These are phyloP conservation scores for Populus davidiana DNA, from an alignment of 345 rosid genomes.

Conservation along the genomic window DNA sequence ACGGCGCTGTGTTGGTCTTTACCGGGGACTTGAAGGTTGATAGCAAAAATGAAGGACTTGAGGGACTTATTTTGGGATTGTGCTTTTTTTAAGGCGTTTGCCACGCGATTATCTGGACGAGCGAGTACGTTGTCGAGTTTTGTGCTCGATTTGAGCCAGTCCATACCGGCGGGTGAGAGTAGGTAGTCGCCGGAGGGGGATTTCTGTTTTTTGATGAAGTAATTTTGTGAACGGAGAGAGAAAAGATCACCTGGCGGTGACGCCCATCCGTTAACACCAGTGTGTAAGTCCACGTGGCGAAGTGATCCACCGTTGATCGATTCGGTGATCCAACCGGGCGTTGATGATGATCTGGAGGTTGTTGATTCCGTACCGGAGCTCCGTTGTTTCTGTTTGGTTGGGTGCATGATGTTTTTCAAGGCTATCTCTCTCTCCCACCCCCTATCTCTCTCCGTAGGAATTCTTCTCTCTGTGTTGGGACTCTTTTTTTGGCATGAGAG, in stretches of 20 bases:
- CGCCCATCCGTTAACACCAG: conserved; percentile 85
- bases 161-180: conserved; percentile 82
- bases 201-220: conserved; percentile 55
- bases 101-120: conserved; percentile 77
- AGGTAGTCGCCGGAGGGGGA: conserved; percentile 68
- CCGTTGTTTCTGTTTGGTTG: conserved; percentile 45
- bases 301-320: conserved; percentile 72
- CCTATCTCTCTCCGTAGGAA: neutral
- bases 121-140: conserved; percentile 72
- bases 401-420: conserved; percentile 37
- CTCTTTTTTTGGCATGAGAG: neutral
- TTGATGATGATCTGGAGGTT: conserved; percentile 18
- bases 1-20: conserved; percentile 83
- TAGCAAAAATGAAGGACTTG: conserved; percentile 72
- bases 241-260: conserved; percentile 84
- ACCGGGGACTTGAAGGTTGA: conserved; percentile 86
- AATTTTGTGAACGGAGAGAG: conserved; percentile 61
- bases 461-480: neutral
- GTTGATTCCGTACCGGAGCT: conserved; percentile 31
- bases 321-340: conserved; percentile 62
- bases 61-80: conserved; percentile 58
- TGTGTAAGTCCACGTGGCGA: conserved; percentile 64
- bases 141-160: conserved; percentile 67
- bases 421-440: no score
- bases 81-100: conserved; percentile 52